Percentiles rank a stretch among this genome's conserved stretches.
Conservation (phyloP, 345 rosid genomes). For the Clausena lansium region DNA sequence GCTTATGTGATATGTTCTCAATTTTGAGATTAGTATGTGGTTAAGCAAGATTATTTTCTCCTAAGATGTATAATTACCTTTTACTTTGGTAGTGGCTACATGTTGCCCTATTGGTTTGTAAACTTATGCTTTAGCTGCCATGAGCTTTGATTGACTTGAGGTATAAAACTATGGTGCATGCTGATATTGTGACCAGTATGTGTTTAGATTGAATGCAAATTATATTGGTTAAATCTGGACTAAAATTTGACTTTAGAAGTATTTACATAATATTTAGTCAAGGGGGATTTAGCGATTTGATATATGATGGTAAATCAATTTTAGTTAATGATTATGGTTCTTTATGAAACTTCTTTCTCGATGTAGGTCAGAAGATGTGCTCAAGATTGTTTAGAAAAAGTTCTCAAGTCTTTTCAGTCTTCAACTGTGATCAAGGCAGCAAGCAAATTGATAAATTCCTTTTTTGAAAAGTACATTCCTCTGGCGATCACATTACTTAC, state of each 20-base stretch:
- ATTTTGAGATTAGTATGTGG: neutral
- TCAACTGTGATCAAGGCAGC: slow-evolving; percentile 57
- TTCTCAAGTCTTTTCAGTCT: slow-evolving; percentile 44
- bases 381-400: slow-evolving; percentile 71
- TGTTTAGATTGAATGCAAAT: neutral
- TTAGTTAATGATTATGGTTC: slow-evolving; percentile 6
- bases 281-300: neutral
- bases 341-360: neutral
- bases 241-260: neutral
- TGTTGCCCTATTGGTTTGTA: neutral
- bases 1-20: neutral
- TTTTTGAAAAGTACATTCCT: slow-evolving; percentile 42
- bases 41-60: neutral
- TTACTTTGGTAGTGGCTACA: neutral
- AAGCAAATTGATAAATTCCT: slow-evolving; percentile 49
- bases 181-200: neutral
- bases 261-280: slow-evolving; percentile 6
- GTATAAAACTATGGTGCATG: neutral
- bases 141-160: neutral
- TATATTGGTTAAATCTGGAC: neutral
- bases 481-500: slow-evolving; percentile 32
- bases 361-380: slow-evolving; percentile 78
- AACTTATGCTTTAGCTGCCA: neutral
- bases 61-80: neutral
- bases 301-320: neutral